Base-by-base conservation (phyloP, 1,139 yeast species). In the Debaryomyces sp. region DNA sequence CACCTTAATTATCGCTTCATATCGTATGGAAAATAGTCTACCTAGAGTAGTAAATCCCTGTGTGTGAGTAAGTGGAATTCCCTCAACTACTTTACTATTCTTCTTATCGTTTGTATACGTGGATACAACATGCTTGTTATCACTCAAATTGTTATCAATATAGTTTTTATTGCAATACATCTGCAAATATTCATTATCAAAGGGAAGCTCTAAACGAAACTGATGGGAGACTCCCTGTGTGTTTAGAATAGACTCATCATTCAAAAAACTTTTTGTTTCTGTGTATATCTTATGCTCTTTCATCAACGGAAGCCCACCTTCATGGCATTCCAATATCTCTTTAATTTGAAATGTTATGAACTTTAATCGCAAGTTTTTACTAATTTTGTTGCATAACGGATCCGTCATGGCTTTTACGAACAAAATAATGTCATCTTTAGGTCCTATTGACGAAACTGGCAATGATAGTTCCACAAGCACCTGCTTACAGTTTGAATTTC, bases 11-110 rank as follows among this genome's bases (percentile, higher is more conserved):
- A 73, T 64, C 5, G 81, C 58, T 52, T 81, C 84, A 59, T 82
- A 85, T 21, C 81, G 65, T 5, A 84, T 63, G 15, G 83, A 74
- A 55, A 76, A 84, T 24, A 82, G 68, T 43, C 70, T 71, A 0
- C 89, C 88, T 26, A 69, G 52, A 2, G 77, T 64, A 1, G 88
- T 78, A 54, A 76, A 77, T 6, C 77, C 75, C 51, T 75, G 79
- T 24, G 67, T 67, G 53, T 77, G 80, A 0, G 80, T 72, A 10
- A 75, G 50, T 0, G 81, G 80, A 1, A 77, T 62, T 2, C 80
- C 81, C 36, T 71, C 77, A 9, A 65, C 70, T 13, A 71, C 50
- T 43, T 64, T 62, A 15, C 63, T 64, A 32, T 62, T 34, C 17
- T 51, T 45, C 34, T 52, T 56, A 43, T 53, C 37, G 9, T 18